Conservation (phyloP, 2,329 filamentous ascomycete genomes). For the Botrytis sinoallii region DNA sequence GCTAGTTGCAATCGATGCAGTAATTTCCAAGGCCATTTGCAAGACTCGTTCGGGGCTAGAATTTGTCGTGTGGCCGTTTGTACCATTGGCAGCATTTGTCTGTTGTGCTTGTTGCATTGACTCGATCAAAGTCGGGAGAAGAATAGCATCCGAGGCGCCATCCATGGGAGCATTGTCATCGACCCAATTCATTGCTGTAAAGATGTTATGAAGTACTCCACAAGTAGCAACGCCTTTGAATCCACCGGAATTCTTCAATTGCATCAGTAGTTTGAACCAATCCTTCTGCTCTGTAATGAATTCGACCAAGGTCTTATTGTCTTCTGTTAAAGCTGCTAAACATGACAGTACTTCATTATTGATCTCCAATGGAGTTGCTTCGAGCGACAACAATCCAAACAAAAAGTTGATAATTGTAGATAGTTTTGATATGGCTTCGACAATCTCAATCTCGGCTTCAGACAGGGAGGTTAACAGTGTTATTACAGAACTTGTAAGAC, state of each 20-base stretch:
- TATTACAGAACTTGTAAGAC: conserved; percentile 52
- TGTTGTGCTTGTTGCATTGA: conserved; percentile 31
- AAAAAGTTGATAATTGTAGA: conserved; percentile 51
- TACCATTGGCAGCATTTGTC: neutral
- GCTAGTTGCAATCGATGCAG: conserved; percentile 62
- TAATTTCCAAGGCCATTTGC: conserved; percentile 55
- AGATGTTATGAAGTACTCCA: conserved; percentile 61
- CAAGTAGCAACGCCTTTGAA: conserved; percentile 55
- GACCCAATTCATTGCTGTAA: conserved; percentile 51
- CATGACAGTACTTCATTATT: conserved; percentile 51
- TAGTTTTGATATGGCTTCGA: conserved; percentile 51
- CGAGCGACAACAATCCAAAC: conserved; percentile 48
- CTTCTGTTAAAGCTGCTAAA: conserved; percentile 57
- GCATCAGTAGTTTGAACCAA: conserved; percentile 50
- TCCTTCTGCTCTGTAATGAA: conserved; percentile 51
- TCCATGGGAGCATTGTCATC: conserved; percentile 49
- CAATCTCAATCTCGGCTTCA: conserved; percentile 59
- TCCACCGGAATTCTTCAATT: conserved; percentile 47
- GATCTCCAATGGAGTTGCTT: conserved; percentile 40
- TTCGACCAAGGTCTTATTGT: conserved; percentile 53
- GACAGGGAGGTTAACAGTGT: conserved; percentile 53
- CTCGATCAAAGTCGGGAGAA: conserved; percentile 46
- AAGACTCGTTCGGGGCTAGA: conserved; percentile 35
- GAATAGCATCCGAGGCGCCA: conserved; percentile 49
- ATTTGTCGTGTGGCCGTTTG: conserved; percentile 24